phyloP scores from a whole-genome alignment of 257 asterid species.

The Scutellaria galericulata region DNA sequence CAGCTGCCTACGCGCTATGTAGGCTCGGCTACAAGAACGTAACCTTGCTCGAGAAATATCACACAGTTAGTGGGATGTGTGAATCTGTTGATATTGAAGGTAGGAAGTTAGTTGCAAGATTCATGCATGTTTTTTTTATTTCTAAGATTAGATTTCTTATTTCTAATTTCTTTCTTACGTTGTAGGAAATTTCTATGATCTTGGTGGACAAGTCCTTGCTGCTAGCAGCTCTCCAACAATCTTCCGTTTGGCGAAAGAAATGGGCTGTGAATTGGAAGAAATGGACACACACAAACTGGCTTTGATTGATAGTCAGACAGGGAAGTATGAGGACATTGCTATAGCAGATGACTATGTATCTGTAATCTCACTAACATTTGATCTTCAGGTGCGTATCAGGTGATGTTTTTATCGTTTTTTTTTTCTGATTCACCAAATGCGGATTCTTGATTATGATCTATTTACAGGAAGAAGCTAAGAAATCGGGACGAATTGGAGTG shows the following conservation, averaged over 20 bases:
- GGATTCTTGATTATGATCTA: not conserved
- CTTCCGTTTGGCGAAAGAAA: slow-evolving; percentile 72
- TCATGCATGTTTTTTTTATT: not conserved
- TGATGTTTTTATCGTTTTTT: no score
- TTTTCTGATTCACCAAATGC: no score
- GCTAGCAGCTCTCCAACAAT: slow-evolving; percentile 86
- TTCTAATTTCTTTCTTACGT: not conserved
- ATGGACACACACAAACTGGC: slow-evolving; percentile 77
- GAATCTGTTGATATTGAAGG: slow-evolving; percentile 81
- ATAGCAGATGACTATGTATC: slow-evolving; percentile 87
- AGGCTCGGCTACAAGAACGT: slow-evolving; percentile 73
- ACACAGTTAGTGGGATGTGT: slow-evolving; percentile 88
- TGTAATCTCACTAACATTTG: slow-evolving; percentile 68
- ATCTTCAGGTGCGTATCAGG: slow-evolving; percentile 62
- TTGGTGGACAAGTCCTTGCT: slow-evolving; percentile 92
- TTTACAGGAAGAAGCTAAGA: slow-evolving; percentile 70
- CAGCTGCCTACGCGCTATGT: slow-evolving; percentile 75
- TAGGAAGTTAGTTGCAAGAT: slow-evolving; percentile 17
- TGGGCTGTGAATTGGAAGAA: slow-evolving; percentile 69
- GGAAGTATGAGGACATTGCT: slow-evolving; percentile 65
- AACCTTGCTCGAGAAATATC: slow-evolving; percentile 75
- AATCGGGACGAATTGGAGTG: slow-evolving; percentile 69
- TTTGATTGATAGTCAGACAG: slow-evolving; percentile 66
- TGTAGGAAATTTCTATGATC: slow-evolving; percentile 80
- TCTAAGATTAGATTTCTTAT: not conserved